phyloP scores from a whole-genome alignment of 192 early-diverging fungal genomes.

The Allomyces javanicus region DNA sequence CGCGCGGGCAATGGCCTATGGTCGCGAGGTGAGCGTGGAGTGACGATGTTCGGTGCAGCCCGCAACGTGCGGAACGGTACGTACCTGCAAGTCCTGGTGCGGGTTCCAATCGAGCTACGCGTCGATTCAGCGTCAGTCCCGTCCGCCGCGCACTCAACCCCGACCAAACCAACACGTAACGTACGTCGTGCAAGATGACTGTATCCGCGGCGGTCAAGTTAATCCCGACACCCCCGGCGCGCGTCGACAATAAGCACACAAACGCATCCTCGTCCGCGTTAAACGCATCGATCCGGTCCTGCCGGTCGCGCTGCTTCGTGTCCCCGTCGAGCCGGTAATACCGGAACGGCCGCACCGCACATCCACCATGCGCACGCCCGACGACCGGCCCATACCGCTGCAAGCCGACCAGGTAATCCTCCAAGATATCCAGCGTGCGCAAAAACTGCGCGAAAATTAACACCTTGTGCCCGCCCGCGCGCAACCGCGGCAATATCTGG shows the following conservation, averaged over 20 bases:
- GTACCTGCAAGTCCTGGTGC: constrained; percentile 39
- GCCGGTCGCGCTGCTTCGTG: constrained; percentile 23
- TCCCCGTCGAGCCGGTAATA: constrained; percentile 29
- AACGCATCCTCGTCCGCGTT: constrained; percentile 39
- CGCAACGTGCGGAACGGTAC: no score
- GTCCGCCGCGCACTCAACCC: no score
- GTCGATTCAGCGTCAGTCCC: no score
- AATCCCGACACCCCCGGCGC: constrained; percentile 55
- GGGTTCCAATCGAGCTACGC: constrained; percentile 39
- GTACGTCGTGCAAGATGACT: constrained; percentile 46
- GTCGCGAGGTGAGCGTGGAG: no score
- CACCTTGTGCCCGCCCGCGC: constrained; percentile 35
- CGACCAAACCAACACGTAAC: no score
- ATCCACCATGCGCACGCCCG: no score
- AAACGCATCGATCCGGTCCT: constrained; percentile 38
- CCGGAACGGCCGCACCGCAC: background rate
- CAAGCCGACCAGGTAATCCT: no score
- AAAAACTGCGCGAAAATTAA: constrained; percentile 77
- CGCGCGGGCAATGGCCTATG: constrained; percentile 37
- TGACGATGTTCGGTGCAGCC: no score
- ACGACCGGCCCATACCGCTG: no score
- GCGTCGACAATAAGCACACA: constrained; percentile 45
- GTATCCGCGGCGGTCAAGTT: constrained; percentile 56
- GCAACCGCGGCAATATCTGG: constrained; percentile 44
- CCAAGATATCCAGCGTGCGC: constrained; percentile 57